Conservation (phyloP, 495 filamentous ascomycete species). For the Amorphotheca resinae region DNA sequence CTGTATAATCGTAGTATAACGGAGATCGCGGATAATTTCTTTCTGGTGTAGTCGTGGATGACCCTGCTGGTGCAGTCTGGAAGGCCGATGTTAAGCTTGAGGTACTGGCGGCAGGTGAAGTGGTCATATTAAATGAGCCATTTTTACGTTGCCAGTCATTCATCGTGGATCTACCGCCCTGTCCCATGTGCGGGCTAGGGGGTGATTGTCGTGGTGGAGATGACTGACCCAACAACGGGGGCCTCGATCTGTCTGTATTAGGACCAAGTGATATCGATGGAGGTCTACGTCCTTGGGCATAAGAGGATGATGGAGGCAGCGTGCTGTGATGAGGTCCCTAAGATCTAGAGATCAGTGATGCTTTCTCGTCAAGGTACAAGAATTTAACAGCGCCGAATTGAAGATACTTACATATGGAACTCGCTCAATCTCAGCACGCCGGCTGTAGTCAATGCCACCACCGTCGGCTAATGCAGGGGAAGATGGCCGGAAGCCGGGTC, state of each 20-base stretch:
- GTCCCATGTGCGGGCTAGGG: conserved; percentile 14
- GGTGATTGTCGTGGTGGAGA: conserved; percentile 19
- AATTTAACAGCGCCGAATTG: not conserved
- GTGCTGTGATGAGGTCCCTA: conserved; percentile 32
- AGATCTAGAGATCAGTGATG: conserved; percentile 3
- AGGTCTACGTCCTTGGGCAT: conserved; percentile 24
- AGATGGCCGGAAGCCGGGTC: conserved; percentile 49
- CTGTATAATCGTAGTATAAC: conserved; percentile 40
- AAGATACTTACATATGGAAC: conserved; percentile 29
- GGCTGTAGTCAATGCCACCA: conserved; percentile 34
- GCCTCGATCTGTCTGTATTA: conserved; percentile 26
- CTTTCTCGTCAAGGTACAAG: not conserved
- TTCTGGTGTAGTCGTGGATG: conserved; percentile 13
- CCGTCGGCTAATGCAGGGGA: conserved; percentile 48
- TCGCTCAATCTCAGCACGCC: conserved; percentile 37
- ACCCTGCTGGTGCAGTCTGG: not conserved
- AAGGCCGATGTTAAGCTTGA: conserved; percentile 17
- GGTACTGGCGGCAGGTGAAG: conserved; percentile 17
- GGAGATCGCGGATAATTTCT: conserved; percentile 18
- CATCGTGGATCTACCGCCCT: conserved; percentile 1
- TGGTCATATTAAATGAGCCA: conserved; percentile 7
- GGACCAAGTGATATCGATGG: conserved; percentile 22
- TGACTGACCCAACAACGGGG: conserved; percentile 22
- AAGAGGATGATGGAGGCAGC: conserved; percentile 29
- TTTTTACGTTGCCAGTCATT: conserved; percentile 8